Evolutionary conservation across 495 filamentous ascomycete species (phyloP), one percentile per base, ranked within the genome.

Genomic region (Pyrenula massariospora): DNA sequence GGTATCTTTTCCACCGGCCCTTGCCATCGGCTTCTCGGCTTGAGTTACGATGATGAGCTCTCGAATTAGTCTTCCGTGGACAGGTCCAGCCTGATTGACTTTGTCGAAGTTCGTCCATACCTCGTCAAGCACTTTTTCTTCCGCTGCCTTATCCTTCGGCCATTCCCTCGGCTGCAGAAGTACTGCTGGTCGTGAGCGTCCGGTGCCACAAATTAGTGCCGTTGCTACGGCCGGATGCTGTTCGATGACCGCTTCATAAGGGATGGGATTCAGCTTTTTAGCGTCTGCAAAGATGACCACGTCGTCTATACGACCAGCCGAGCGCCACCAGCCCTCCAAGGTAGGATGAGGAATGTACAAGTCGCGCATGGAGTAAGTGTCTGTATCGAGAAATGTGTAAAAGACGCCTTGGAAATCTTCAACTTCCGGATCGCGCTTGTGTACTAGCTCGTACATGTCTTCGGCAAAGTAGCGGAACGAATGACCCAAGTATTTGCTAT

Each of bases 201-300:
- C 80, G 1, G 76, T 68, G 0, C 79, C 79, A 1, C 76, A 68
- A 0, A 84, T 72, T 1, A 83, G n/a, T 0, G 71, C 79, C 1
- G 72, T 73, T 15, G 65, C 70, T 25, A 84, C 63, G 10, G 65
- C 57, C 1, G 78, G 70, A 52, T 80, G 73, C 19, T 57, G 66
- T 15, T 57, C 54, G 10, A 83, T 57, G 8, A 62, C 66, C 2
- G 65, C 56, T 54, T 84, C 81, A 21, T 81, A 72, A 3, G 68
- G 65, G 8, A 79, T 62, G 1, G 80, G 79, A 60, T 82, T 82
- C 0, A 77, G 59, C 65, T 82, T 84, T 63, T 82, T 76, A 25
- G 77, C 80, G 62, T 77, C 81, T 21, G 70, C 71, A 57, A 83
- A 75, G 10, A 82, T 78, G 24, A 84, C 74, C 57, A 82, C 67